These are phyloP conservation scores for Rhizopogon rudus DNA, from an alignment of 768 basidiomycete genomes.

Conservation along the genomic window DNA sequence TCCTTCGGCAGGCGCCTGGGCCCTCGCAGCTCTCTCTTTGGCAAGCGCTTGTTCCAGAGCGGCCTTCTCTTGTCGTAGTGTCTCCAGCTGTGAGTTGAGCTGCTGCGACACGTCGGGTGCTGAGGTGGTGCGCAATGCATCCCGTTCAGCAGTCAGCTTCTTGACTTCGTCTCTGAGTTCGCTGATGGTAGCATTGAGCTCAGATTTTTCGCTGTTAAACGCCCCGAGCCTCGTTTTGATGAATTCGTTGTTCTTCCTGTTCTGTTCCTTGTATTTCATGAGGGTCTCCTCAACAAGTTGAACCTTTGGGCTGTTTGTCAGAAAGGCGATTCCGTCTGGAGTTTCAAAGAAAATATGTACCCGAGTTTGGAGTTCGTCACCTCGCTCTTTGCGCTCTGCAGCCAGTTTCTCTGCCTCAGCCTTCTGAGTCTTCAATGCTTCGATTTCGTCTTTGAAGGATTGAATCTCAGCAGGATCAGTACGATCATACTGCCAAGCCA, in stretches of 20 bases:
- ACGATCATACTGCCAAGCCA: constrained; percentile 63
- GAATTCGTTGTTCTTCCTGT: constrained; percentile 12
- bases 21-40: constrained; percentile 29
- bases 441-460: constrained; percentile 69
- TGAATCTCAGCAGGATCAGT: constrained; percentile 85
- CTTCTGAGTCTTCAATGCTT: constrained; percentile 42
- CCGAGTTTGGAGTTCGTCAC: constrained; percentile 23
- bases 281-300: constrained; percentile 39
- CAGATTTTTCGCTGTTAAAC: constrained; percentile 23
- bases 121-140: constrained; percentile 16
- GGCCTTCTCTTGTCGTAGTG: constrained; percentile 33
- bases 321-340: not conserved
- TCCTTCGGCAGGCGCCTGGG: constrained; percentile 7
- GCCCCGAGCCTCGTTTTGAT: constrained; percentile 21
- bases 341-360: constrained; percentile 10
- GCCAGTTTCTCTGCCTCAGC: constrained; percentile 27
- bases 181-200: constrained; percentile 22
- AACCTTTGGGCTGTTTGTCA: constrained; percentile 24
- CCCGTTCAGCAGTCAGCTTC: constrained; percentile 23
- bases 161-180: constrained; percentile 24
- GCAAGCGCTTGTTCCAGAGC: constrained; percentile 33
- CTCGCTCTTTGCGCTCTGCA: constrained; percentile 26
- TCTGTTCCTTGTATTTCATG: constrained; percentile 28
- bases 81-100: constrained; percentile 29
- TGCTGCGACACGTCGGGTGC: constrained; percentile 21